Evolutionary conservation across 2,329 filamentous ascomycete species (phyloP).

Genomic region (Colletotrichum trifolii): DNA sequence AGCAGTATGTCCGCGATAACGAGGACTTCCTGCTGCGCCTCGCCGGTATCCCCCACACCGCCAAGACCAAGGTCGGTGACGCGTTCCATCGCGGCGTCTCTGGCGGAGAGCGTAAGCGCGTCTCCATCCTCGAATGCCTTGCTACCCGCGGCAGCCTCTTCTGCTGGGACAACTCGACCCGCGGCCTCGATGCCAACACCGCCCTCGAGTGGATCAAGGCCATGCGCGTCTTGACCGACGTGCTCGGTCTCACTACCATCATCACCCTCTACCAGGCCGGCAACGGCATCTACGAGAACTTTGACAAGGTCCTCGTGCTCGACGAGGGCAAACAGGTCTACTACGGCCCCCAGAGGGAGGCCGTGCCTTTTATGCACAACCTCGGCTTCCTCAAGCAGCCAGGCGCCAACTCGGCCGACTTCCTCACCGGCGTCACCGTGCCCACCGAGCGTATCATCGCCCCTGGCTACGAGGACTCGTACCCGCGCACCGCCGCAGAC

Average conservation of each 20-base stretch:
- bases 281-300: constrained; percentile 75
- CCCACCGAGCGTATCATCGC: constrained; percentile 76
- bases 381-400: constrained; percentile 75
- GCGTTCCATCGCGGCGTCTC: constrained; percentile 72
- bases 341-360: constrained; percentile 70
- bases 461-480: constrained; percentile 70
- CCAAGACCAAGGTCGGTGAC: constrained; percentile 74
- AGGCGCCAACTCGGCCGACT: constrained; percentile 75
- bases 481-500: constrained; percentile 76
- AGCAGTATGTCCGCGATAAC: constrained; percentile 52
- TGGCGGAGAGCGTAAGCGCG: constrained; percentile 77
- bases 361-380: constrained; percentile 72
- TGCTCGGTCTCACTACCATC: constrained; percentile 69
- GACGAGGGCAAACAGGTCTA: constrained; percentile 84
- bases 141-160: constrained; percentile 39
- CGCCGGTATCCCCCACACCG: constrained; percentile 72
- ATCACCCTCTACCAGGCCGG: constrained; percentile 80
- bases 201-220: constrained; percentile 78
- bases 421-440: constrained; percentile 78
- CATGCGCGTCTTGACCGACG: constrained; percentile 73
- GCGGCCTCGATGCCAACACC: constrained; percentile 78
- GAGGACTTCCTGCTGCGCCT: constrained; percentile 66
- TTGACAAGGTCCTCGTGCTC: constrained; percentile 79
- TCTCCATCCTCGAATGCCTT: constrained; percentile 78
- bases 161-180: constrained; percentile 80